Evolutionary conservation across 2,329 filamentous ascomycete genomes (phyloP), one percentile per base, ranked within the genome.

Genomic region (Aspergillus oerlinghausenensis): DNA sequence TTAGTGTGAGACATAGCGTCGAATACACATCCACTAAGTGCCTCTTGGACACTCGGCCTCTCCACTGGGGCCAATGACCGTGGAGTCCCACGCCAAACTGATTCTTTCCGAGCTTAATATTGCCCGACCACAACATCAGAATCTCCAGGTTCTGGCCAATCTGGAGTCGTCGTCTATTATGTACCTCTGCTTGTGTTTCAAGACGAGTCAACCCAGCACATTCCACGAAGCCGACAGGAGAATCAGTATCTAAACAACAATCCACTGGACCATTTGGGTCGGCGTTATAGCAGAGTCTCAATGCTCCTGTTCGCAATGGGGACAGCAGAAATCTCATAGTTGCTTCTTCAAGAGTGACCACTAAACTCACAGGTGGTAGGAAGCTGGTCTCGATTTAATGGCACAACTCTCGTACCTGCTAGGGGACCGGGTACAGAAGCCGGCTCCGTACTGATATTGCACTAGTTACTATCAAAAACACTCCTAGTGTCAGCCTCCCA

Each of bases 1-100:
- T 62, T 58, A 64, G 60, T 42, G 50, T 66, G 64, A 66, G 63
- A 66, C 64, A 35, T 60, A 58, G 58, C 55, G 55, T 56, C 55
- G 51, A 53, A 52, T 47, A 7, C 3, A 55, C 53, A 54, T 54
- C 28, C 51, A 49, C 54, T 63, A 60, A 57, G 56, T 51, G 23
- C 28, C 43, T 47, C 43, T 10, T 5, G 7, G 19, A 3, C 9
- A 35, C 60, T 59, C 51, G 6, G 19, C n/a, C 9, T 50, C 60
- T 58, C 54, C 55, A 58, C 55, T 49, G 26, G 55, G 54, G 29
- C 59, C 59, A 60, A 61, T 60, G 38, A 52, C 28, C 21, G 50
- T 23, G 42, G 29, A 51, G 52, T 48, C 45, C 53, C 9, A 23
- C 14, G 26, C 5, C 32, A 7, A 38, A 38, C 32, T 38, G 32